A percentile compares a stretch with the other conserved stretches of the same genome.
phyloP scores from a whole-genome alignment of 805 yeast species.

The Kuraishia cidri region DNA sequence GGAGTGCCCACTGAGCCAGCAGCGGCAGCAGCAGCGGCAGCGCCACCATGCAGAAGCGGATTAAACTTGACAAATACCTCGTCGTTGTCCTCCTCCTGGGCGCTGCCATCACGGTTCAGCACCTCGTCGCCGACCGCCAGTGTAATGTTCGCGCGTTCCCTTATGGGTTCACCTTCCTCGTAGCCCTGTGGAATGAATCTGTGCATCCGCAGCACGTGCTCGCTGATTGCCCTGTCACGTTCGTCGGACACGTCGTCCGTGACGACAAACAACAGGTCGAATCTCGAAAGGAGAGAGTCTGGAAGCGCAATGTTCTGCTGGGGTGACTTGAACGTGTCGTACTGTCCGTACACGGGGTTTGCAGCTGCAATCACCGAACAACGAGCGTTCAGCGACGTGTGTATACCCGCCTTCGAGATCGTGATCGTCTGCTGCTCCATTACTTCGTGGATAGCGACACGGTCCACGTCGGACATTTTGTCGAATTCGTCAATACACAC shows the following conservation, averaged over 20 bases:
- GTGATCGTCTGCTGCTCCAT: slow-evolving; percentile 99
- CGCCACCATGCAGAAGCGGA: slow-evolving; percentile 77
- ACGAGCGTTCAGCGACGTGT: slow-evolving; percentile 91
- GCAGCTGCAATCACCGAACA: slow-evolving; percentile 98
- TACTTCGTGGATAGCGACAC: slow-evolving; percentile 98
- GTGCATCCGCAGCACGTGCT: slow-evolving; percentile 92
- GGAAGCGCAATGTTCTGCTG: slow-evolving; percentile 95
- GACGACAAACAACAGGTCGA: slow-evolving; percentile 89
- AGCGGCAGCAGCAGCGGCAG: slow-evolving; percentile 29
- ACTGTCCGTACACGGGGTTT: slow-evolving; percentile 94
- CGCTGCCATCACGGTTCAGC: slow-evolving; percentile 29
- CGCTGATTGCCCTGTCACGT: slow-evolving; percentile 81
- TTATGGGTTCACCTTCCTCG: slow-evolving; percentile 87
- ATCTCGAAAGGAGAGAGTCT: slow-evolving; percentile 93
- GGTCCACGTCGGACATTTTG: slow-evolving; percentile 93
- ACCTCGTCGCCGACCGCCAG: slow-evolving; percentile 72
- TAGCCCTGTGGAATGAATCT: slow-evolving; percentile 82
- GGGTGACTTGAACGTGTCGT: slow-evolving; percentile 92
- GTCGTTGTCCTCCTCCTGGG: slow-evolving; percentile 37
- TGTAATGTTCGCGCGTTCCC: slow-evolving; percentile 64
- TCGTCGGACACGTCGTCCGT: slow-evolving; percentile 89
- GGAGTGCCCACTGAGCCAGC: no score
- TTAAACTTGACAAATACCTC: slow-evolving; percentile 81
- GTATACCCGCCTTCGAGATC: slow-evolving; percentile 96
- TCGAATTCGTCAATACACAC: slow-evolving; percentile 99